Percentiles rank a stretch among this genome's conserved stretches.
These are phyloP conservation scores for Tarenaya hassleriana DNA, from an alignment of 345 rosid species.

Conservation along the genomic window DNA sequence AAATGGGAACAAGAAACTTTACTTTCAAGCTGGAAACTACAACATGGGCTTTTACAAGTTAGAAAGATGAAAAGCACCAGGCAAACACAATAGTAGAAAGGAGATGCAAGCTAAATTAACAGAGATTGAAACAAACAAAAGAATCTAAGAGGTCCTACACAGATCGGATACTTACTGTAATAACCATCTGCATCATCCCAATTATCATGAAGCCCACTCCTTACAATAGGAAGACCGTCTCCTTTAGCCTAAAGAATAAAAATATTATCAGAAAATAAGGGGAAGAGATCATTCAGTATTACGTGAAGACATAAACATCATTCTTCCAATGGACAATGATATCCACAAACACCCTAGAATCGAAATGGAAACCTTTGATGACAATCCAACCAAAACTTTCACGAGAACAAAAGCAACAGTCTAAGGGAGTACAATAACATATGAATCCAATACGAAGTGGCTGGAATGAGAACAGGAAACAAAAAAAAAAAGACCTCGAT, in stretches of 20 bases:
- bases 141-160: slow-evolving; percentile 1
- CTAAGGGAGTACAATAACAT: slow-evolving; percentile 1
- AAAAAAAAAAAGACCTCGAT: too few relatives aligned
- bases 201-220: slow-evolving; percentile 91
- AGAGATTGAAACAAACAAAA: too few relatives aligned
- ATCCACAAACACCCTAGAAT: slow-evolving; percentile 2
- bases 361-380: slow-evolving; percentile 6
- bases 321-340: slow-evolving; percentile 14
- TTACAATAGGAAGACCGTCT: slow-evolving; percentile 56
- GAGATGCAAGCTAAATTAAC: too few relatives aligned
- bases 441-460: too few relatives aligned
- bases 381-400: slow-evolving; percentile 6
- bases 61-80: slow-evolving; percentile 2
- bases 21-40: neutral
- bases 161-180: slow-evolving; percentile 58
- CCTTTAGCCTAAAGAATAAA: slow-evolving; percentile 36
- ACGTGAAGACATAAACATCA: neutral
- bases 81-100: too few relatives aligned
- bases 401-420: neutral
- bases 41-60: neutral
- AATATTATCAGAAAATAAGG: slow-evolving; percentile 6
- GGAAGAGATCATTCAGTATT: neutral
- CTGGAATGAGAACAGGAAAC: too few relatives aligned
- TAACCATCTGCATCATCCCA: slow-evolving; percentile 99
- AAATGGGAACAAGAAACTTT: slow-evolving; percentile 13